These are phyloP conservation scores for Byssothecium circinans DNA, from an alignment of 2,329 filamentous ascomycete genomes.

Conservation along the genomic window DNA sequence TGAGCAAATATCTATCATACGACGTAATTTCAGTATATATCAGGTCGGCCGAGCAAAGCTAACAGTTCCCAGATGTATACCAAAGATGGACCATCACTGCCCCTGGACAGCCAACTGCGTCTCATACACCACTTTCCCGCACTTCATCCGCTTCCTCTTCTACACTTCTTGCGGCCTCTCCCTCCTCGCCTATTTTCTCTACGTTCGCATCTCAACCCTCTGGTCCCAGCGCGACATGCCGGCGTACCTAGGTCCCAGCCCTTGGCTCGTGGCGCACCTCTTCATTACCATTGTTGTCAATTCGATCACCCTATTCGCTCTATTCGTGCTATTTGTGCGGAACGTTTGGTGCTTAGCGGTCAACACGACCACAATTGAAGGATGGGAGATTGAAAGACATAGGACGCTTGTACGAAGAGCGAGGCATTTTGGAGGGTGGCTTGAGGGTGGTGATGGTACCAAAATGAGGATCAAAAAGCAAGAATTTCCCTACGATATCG, in stretches of 20 bases:
- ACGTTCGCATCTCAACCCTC: slow-evolving; percentile 59
- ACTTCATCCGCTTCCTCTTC: slow-evolving; percentile 77
- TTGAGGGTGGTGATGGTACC: slow-evolving; percentile 58
- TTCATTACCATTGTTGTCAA: slow-evolving; percentile 62
- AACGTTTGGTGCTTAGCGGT: slow-evolving; percentile 60
- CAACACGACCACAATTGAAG: slow-evolving; percentile 80
- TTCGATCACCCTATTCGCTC: slow-evolving; percentile 61
- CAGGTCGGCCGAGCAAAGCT: not conserved
- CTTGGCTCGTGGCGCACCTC: slow-evolving; percentile 61
- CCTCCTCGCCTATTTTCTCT: slow-evolving; percentile 65
- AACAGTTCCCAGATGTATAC: slow-evolving; percentile 61
- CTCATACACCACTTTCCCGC: slow-evolving; percentile 77
- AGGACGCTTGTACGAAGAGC: slow-evolving; percentile 50
- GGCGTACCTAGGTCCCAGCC: slow-evolving; percentile 68
- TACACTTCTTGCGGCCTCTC: slow-evolving; percentile 66
- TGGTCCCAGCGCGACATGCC: slow-evolving; percentile 70
- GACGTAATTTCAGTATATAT: too few relatives aligned
- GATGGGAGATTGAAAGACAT: slow-evolving; percentile 64
- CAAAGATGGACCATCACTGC: slow-evolving; percentile 85
- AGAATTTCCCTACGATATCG: slow-evolving; percentile 82
- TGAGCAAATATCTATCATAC: too few relatives aligned
- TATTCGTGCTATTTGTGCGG: slow-evolving; percentile 67
- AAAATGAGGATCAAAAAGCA: slow-evolving; percentile 61
- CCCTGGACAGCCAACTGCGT: slow-evolving; percentile 86
- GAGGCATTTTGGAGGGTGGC: slow-evolving; percentile 57